Evolutionary conservation across 495 filamentous ascomycete genomes (phyloP), one percentile per base, ranked within the genome.

Genomic region (Arthonia radiata): DNA sequence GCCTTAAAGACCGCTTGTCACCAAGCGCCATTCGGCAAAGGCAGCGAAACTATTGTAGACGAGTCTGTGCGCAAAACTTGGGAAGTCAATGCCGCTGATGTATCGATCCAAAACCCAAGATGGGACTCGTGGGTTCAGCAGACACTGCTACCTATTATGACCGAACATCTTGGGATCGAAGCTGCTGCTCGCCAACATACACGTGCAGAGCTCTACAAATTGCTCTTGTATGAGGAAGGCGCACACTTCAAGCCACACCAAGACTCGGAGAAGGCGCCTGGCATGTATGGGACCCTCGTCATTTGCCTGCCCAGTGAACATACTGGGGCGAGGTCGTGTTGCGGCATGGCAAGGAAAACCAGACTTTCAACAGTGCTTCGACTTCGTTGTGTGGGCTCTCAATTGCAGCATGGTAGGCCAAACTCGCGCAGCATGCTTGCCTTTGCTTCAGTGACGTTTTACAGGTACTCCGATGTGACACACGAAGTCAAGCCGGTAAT

Each of bases 221-320:
- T 66, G 36, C 39, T 64, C 8, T 30, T 69, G 4, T 66, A 68
- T 39, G 59, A 61, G 29, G 32, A 56, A 29, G 62, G 58, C 0
- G 56, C 58, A 1, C 49, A 59, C 31, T 64, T 63, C 38, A 56
- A 59, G 16, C 30, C 48, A 9, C 58, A 64, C 36, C 50, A 47
- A 30, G 61, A 67, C 43, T 52, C 55, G 0, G 59, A 66, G 32
- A 65, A 67, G 31, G 44, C 44, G 2, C 48, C 53, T 9, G 53
- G 57, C 2, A 62, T 67, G 53, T 65, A 68, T 35, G 61, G 48
- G 12, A 67, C 62, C 0, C 41, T 67, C 11, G 54, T 61, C 17
- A 44, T 68, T 17, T 51, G 41, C 28, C 46, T 68, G 2, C 62
- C 64, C 0, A 65, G 58, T 0, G 32, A 44, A 13, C 57, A 67